Base-by-base conservation (phyloP, 768 basidiomycete genomes). In the Tricholoma hemisulphureum region DNA sequence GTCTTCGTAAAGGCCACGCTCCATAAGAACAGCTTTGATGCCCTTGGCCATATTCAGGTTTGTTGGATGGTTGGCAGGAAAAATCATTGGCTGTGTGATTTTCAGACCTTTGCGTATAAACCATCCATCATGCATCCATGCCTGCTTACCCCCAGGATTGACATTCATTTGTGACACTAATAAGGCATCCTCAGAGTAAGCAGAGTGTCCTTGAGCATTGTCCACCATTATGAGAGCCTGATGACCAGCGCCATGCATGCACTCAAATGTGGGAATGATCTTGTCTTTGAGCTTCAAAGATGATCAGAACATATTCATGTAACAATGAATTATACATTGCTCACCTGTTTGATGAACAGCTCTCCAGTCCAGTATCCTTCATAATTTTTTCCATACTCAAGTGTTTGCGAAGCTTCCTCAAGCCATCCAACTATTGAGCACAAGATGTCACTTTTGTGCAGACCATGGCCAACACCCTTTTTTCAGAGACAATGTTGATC, bases 311-410 rank as follows among this genome's bases (percentile, higher is more conserved):
- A 4, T 21, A 41, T 53, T n/a, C 13, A 3, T 8, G 18, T 14
- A 14, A 24, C 11, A 9, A 32, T 31, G 29, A 49, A 4, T n/a
- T n/a, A n/a, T 29, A 10, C 16, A 53, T 23, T 29, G 23, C 20
- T 32, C 13, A 23, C 71, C 64, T 73, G 73, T 60, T 70, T 69
- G 16, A 68, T 56, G 50, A 73, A 72, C 66, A 73, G 46, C 65
- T 72, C 57, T 2, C 57, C 57, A 20, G 50, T 0, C n/a, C n/a
- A n/a, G n/a, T n/a, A n/a, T n/a, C n/a, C n/a, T n/a, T n/a, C n/a
- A n/a, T n/a, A n/a, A n/a, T 72, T 70, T 6, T 66, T 65, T 0
- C 72, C 74, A 65, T 76, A 75, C 51, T 74, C 70, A 6, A 72
- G 52, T 4, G 55, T 58, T 50, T 73, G 65, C 9, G 68, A 60